These are phyloP conservation scores for Dryas integrifolia DNA, from an alignment of 331 rosid genomes.

Conservation along the genomic window DNA sequence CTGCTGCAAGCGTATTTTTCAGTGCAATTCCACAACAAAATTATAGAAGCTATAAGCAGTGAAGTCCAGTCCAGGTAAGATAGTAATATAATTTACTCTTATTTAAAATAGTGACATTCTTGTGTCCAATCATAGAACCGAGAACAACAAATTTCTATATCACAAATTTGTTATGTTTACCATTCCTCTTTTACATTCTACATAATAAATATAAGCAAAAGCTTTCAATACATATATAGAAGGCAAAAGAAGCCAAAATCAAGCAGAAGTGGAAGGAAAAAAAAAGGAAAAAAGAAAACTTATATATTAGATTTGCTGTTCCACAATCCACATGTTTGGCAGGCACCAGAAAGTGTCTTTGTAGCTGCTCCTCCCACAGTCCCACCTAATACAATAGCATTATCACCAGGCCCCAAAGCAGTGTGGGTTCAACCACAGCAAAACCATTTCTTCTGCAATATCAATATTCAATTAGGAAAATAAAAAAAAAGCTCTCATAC, in stretches of 20 bases:
- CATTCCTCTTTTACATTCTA: conserved; percentile 23
- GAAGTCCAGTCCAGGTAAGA: not conserved
- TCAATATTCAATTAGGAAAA: conserved; percentile 26
- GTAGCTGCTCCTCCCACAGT: conserved; percentile 11
- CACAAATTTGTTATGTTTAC: not conserved
- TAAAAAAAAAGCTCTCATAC: not conserved
- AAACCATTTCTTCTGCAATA: conserved; percentile 75
- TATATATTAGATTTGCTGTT: not conserved
- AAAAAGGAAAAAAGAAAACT: not conserved
- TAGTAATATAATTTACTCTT: not conserved
- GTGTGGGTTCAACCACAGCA: conserved; percentile 56
- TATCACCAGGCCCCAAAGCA: conserved; percentile 16
- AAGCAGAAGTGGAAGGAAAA: not conserved
- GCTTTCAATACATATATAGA: not conserved
- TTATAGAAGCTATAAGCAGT: not conserved
- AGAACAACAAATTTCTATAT: not conserved
- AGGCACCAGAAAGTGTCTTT: conserved; percentile 6
- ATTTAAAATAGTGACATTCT: not conserved
- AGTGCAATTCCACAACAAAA: not conserved
- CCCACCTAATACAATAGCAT: conserved; percentile 1
- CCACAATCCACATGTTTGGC: conserved; percentile 7
- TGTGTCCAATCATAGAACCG: conserved; percentile 2
- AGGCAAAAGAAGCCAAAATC: not conserved
- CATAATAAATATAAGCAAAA: conserved; percentile 7
- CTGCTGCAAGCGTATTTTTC: not conserved